phyloP scores from a whole-genome alignment of 768 basidiomycete species.

The Boletellus emodensis region DNA sequence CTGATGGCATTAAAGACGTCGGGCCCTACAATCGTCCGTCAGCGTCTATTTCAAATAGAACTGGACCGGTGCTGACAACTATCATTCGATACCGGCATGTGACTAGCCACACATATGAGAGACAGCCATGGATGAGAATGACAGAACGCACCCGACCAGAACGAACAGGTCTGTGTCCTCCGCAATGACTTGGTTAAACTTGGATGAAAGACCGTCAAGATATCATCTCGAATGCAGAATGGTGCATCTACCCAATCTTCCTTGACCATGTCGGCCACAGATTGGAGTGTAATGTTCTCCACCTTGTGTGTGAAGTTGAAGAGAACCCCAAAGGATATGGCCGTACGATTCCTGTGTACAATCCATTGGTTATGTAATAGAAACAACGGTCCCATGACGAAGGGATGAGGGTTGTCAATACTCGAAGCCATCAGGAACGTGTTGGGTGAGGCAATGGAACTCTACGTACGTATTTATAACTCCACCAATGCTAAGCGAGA shows the following conservation, averaged over 20 bases:
- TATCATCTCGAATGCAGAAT: not conserved
- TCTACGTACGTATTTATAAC: too few relatives aligned
- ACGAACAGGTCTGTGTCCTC: conserved; percentile 84
- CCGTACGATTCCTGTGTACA: conserved; percentile 50
- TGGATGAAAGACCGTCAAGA: not conserved
- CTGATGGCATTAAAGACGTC: conserved; percentile 72
- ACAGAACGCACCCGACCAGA: conserved; percentile 52
- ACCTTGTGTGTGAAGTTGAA: conserved; percentile 74
- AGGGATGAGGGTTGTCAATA: too few relatives aligned
- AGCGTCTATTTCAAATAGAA: not conserved
- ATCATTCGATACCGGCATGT: conserved; percentile 76
- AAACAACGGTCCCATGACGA: not conserved
- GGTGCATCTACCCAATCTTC: conserved; percentile 62
- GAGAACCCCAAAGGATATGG: conserved; percentile 79
- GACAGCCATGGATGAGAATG: not conserved
- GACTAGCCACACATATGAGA: conserved; percentile 39
- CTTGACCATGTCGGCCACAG: conserved; percentile 69
- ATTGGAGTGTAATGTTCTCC: conserved; percentile 69
- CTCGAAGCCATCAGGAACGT: too few relatives aligned
- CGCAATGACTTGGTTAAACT: conserved; percentile 76
- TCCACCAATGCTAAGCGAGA: too few relatives aligned
- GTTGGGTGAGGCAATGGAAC: too few relatives aligned
- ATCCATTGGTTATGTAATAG: not conserved
- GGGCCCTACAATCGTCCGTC: conserved; percentile 47
- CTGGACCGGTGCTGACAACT: conserved; percentile 44